Conservation (phyloP, 176 grass and related monocot species). For the Phoenix dactylifera region DNA sequence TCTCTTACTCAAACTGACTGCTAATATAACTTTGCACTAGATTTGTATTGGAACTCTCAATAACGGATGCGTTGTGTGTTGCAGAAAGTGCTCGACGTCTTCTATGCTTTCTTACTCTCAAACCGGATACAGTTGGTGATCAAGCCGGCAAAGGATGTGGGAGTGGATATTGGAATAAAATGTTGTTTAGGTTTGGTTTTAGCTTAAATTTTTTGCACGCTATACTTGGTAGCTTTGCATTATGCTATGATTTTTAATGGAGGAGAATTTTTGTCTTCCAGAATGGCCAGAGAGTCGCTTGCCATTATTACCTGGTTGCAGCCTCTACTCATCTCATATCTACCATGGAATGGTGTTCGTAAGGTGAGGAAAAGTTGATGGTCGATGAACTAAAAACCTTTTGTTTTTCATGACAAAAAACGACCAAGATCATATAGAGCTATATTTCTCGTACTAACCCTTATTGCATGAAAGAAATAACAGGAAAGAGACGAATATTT, state of each 20-base stretch:
- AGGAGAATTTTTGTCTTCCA: slow-evolving; percentile 20
- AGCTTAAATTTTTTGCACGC: not conserved
- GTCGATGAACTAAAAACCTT: no score
- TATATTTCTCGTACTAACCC: no score
- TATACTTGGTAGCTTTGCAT: no score
- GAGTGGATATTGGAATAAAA: slow-evolving; percentile 50
- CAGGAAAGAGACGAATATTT: slow-evolving; percentile 12
- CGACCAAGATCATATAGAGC: no score
- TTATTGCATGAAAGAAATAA: no score
- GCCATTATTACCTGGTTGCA: slow-evolving; percentile 49
- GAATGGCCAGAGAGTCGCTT: slow-evolving; percentile 38
- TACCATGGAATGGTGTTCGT: slow-evolving; percentile 49
- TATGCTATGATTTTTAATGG: no score
- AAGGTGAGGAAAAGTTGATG: slow-evolving; percentile 25
- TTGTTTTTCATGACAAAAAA: no score
- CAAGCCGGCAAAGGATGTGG: slow-evolving; percentile 32
- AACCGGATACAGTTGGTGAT: slow-evolving; percentile 51
- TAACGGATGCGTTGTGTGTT: not conserved
- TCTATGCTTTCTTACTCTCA: slow-evolving; percentile 36
- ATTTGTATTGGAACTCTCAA: not conserved
- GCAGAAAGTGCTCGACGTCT: slow-evolving; percentile 32
- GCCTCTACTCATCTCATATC: slow-evolving; percentile 32
- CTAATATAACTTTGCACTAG: no score
- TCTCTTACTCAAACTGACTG: no score
- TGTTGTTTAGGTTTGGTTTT: slow-evolving; percentile 39